Percentiles rank a stretch among this genome's conserved stretches.
Evolutionary conservation across 768 basidiomycete species (phyloP).

Genomic region (Mycena kentingensis): DNA sequence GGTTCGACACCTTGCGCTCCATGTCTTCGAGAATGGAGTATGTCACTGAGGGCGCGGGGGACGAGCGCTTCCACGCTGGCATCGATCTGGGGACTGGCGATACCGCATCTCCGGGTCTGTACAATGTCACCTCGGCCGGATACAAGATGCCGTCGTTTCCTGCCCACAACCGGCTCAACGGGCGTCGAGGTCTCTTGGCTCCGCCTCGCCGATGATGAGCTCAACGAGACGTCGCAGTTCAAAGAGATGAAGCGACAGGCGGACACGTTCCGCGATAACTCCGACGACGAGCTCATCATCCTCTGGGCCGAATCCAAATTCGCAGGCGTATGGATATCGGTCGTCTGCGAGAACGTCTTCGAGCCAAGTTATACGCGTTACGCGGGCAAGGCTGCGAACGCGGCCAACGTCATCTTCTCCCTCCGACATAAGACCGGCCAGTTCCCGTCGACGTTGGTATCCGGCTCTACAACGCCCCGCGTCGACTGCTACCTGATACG

Average conservation of each 20-base stretch:
- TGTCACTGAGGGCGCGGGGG: too few relatives aligned
- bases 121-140: slow-evolving; percentile 27
- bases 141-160: slow-evolving; percentile 9
- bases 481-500: slow-evolving; percentile 26
- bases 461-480: slow-evolving; percentile 23
- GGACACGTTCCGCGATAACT: slow-evolving; percentile 20
- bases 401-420: slow-evolving; percentile 19
- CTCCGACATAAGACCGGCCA: slow-evolving; percentile 20
- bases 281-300: slow-evolving; percentile 8
- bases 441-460: slow-evolving; percentile 18
- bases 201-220: too few relatives aligned
- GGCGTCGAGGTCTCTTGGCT: slow-evolving; percentile 14
- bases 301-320: slow-evolving; percentile 14
- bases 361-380: slow-evolving; percentile 14
- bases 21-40: too few relatives aligned
- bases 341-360: slow-evolving; percentile 5
- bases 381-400: slow-evolving; percentile 19
- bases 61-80: too few relatives aligned
- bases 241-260: slow-evolving; percentile 19
- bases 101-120: slow-evolving; percentile 27
- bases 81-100: slow-evolving; percentile 31
- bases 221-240: slow-evolving; percentile 25
- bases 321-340: slow-evolving; percentile 16
- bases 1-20: too few relatives aligned
- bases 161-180: slow-evolving; percentile 21